Conservation (phyloP, 441 rosid species). For the Arabidopsis lyrata region DNA sequence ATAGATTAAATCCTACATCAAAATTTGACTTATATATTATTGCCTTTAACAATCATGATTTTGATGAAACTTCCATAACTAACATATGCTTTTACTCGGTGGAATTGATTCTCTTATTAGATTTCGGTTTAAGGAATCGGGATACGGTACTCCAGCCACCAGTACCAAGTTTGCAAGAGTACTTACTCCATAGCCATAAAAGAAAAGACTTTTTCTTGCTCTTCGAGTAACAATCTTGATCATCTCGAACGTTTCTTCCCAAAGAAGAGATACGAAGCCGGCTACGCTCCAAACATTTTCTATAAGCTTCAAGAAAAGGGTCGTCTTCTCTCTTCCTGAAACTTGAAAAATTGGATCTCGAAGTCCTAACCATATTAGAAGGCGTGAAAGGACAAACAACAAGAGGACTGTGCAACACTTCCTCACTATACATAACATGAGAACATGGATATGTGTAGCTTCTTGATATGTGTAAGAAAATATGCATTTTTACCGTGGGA, state of each 20-base stretch:
- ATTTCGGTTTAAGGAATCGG: slow-evolving; percentile 19
- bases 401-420: slow-evolving; percentile 29
- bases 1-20: background rate
- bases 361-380: slow-evolving; percentile 4
- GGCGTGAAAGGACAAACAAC: slow-evolving; percentile 35
- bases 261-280: slow-evolving; percentile 25
- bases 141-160: slow-evolving; percentile 17
- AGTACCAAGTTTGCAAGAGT: slow-evolving; percentile 39
- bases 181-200: slow-evolving; percentile 41
- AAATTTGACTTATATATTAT: background rate
- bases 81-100: slow-evolving; percentile 13
- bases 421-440: slow-evolving; percentile 19
- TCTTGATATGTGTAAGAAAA: background rate
- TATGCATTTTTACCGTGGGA: too few relatives aligned
- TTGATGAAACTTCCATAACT: background rate
- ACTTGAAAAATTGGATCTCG: slow-evolving; percentile 33
- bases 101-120: slow-evolving; percentile 26
- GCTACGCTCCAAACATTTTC: slow-evolving; percentile 40
- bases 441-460: slow-evolving; percentile 24
- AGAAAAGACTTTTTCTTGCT: slow-evolving; percentile 24
- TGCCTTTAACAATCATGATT: slow-evolving; percentile 1
- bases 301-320: slow-evolving; percentile 45
- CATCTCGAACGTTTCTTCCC: slow-evolving; percentile 31
- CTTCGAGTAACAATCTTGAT: slow-evolving; percentile 24
- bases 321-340: slow-evolving; percentile 43